Evolutionary conservation across 305 asterid genomes (phyloP).

Genomic region (Ajuga reptans): DNA sequence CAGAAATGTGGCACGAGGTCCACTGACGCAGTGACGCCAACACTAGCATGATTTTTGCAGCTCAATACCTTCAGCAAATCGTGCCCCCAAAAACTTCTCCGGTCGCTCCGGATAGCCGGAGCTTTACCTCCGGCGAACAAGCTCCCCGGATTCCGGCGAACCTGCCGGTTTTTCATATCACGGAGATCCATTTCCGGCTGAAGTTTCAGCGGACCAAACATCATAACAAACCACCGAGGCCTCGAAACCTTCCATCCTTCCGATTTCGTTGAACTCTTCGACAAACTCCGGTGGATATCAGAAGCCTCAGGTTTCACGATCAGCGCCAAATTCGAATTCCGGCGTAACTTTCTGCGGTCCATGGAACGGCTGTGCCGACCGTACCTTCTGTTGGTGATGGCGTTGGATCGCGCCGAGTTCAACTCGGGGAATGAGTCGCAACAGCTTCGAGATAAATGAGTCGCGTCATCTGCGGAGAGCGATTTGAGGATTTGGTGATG

Average conservation of each 20-base stretch:
- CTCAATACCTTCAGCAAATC: conserved; percentile 49
- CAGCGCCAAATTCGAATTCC: background rate
- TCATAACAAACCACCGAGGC: conserved; percentile 45
- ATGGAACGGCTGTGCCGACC: conserved; percentile 30
- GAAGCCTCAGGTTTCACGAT: background rate
- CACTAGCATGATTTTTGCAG: conserved; percentile 50
- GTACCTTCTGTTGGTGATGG: background rate
- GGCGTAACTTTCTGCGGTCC: conserved; percentile 23
- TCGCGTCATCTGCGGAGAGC: conserved; percentile 23
- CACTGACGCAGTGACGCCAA: conserved; percentile 39
- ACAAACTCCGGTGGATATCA: conserved; percentile 30
- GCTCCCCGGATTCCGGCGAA: conserved; percentile 39
- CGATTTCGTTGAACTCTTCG: conserved; percentile 27
- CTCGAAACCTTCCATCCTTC: conserved; percentile 26
- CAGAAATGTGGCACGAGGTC: conserved; percentile 23
- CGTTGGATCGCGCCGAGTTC: background rate
- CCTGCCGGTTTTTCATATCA: conserved; percentile 54
- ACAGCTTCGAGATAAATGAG: conserved; percentile 2
- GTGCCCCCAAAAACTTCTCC: conserved; percentile 41
- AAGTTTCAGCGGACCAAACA: conserved; percentile 45
- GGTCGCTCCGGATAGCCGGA: conserved; percentile 3
- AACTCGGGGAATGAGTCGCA: conserved; percentile 30
- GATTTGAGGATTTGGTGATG: conserved; percentile 20
- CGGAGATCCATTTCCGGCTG: conserved; percentile 57
- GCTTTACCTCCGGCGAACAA: conserved; percentile 25